These are phyloP conservation scores for Polychytrium aggregatum DNA, from an alignment of 192 early-diverging fungal genomes.

Conservation along the genomic window DNA sequence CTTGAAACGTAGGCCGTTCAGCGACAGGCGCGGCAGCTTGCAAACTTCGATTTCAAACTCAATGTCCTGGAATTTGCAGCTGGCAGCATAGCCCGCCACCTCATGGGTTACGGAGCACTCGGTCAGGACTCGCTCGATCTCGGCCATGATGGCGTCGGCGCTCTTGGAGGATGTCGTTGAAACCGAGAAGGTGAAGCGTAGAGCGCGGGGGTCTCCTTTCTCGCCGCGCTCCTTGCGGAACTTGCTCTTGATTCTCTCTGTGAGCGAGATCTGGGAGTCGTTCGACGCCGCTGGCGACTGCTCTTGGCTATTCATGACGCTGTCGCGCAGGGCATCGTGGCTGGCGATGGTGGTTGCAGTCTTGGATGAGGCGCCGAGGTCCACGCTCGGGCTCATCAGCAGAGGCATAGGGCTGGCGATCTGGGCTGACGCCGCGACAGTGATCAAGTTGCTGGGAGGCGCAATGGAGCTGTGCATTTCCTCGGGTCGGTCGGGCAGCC, in stretches of 20 bases:
- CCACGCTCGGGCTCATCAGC: too few relatives aligned
- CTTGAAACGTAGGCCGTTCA: constrained; percentile 45
- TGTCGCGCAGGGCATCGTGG: too few relatives aligned
- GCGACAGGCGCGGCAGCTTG: constrained; percentile 35
- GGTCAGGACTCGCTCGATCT: constrained; percentile 31
- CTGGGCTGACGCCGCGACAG: too few relatives aligned
- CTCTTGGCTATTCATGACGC: too few relatives aligned
- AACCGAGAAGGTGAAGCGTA: constrained; percentile 45
- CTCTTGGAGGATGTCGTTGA: constrained; percentile 44
- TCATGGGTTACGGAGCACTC: constrained; percentile 14
- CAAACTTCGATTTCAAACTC: constrained; percentile 57
- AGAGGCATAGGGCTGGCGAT: too few relatives aligned
- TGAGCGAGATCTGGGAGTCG: constrained; percentile 19
- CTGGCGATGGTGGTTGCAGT: too few relatives aligned
- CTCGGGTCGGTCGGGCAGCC: not conserved
- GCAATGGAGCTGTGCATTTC: constrained; percentile 19
- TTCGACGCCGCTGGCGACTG: too few relatives aligned
- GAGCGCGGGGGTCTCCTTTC: constrained; percentile 31
- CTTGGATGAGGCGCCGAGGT: too few relatives aligned
- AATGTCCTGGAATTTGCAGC: constrained; percentile 25
- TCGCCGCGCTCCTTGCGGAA: constrained; percentile 5
- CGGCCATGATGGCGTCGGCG: constrained; percentile 37
- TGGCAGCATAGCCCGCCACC: constrained; percentile 8
- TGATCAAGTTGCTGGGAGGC: constrained; percentile 1
- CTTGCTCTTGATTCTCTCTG: constrained; percentile 21